Evolutionary conservation across 352 stramenopile genomes (phyloP), one percentile per base, ranked within the genome.

Genomic region (Thalassiosira mediterranea): DNA sequence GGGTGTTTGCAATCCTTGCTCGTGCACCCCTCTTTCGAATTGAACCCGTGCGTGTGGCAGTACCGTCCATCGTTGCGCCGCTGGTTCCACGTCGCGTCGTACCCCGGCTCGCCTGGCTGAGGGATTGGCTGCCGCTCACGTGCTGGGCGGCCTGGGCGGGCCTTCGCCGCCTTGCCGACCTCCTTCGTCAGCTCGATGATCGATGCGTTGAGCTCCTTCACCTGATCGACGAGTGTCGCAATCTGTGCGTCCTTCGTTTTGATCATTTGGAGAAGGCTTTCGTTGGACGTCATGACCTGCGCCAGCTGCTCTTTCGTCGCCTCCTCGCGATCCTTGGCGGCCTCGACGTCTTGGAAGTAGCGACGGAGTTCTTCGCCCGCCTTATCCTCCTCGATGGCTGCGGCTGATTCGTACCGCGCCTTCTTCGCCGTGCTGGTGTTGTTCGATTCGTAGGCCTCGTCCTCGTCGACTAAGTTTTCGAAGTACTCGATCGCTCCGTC

Each of bases 361-460:
- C 7, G 7, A 7, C 13, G 7, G 7, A 7, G 34, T 13, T 42
- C 7, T 42, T 42, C 34, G 7, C 13, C 34, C 13, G 7, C 34
- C 34, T 42, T 42, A 7, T 42, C 13, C 34, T 42, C 7, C 13
- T 42, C 34, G 34, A 7, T 13, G 13, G 34, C 34, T n/a, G 34
- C 13, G 7, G 34, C 13, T 42, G 34, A 13, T 13, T 7, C 34
- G 7, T 42, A 13, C 34, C 7, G 7, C 34, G 34, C 7, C 7
- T 42, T 13, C 34, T 7, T 42, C 7, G 7, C 34, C 34, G 34
- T 13, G 34, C 7, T 7, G 34, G 7, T 7, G 13, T 13, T 7
- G 13, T 8, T 62, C 19, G 2, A n/a, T n/a, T 17, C 37, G 53
- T 62, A 62, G 53, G 26, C 19, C 23, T 62, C n/a, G 53, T 28